Evolutionary conservation across 2,329 filamentous ascomycete genomes (phyloP).

Genomic region (Penicillium psychrosexuale): DNA sequence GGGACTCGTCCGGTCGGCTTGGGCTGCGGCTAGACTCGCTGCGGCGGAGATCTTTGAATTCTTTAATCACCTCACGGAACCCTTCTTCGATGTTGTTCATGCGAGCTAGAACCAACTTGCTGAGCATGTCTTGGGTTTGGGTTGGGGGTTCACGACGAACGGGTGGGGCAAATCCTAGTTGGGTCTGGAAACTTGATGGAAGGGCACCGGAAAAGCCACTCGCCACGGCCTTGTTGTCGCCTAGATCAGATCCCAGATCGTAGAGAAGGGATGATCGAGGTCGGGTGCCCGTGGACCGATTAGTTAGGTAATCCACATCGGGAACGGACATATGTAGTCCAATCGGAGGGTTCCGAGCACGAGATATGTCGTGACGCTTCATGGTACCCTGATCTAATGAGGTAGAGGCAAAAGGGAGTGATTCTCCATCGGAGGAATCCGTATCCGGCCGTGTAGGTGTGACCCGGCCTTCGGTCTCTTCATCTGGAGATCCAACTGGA

Average conservation of each 20-base stretch:
- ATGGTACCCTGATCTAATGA: conserved; percentile 43
- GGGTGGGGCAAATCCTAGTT: conserved; percentile 71
- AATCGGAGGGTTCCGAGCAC: conserved; percentile 57
- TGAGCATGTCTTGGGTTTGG: conserved; percentile 68
- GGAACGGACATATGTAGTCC: conserved; percentile 56
- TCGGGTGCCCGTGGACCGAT: conserved; percentile 29
- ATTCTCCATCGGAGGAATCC: conserved; percentile 33
- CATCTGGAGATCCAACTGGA: conserved; percentile 51
- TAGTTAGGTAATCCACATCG: conserved; percentile 55
- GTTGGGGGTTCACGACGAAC: conserved; percentile 48
- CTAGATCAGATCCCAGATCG: conserved; percentile 70
- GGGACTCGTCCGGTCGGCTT: conserved; percentile 28
- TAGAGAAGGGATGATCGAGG: conserved; percentile 66
- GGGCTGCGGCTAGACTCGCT: conserved; percentile 35
- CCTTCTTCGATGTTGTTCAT: conserved; percentile 94
- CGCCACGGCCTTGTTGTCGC: conserved; percentile 59
- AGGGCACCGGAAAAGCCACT: conserved; percentile 62
- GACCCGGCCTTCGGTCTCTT: conserved; percentile 33
- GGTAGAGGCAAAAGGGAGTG: conserved; percentile 37
- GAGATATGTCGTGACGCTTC: conserved; percentile 40
- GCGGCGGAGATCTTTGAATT: conserved; percentile 64
- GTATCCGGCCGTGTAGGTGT: conserved; percentile 22
- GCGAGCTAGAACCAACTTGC: conserved; percentile 75
- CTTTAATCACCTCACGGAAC: conserved; percentile 79
- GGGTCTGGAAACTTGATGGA: conserved; percentile 74